Percentiles rank a stretch among this genome's conserved stretches.
Conservation (phyloP, 169 alveolate species). For the Plasmodium falciparum region DNA sequence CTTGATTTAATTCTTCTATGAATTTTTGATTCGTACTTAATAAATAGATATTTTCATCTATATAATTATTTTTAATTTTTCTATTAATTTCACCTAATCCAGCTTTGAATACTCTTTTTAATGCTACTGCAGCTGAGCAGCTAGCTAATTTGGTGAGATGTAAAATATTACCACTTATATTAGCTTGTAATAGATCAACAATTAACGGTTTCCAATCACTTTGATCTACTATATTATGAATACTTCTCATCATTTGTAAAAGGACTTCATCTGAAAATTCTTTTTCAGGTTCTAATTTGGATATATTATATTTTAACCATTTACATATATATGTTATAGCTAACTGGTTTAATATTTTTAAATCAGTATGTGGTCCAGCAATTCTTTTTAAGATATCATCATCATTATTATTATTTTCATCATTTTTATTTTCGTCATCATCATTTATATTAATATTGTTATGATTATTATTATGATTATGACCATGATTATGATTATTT, state of each 20-base stretch:
- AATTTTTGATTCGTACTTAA: conserved; percentile 83
- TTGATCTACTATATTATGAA: conserved; percentile 89
- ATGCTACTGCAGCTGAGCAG: conserved; percentile 90
- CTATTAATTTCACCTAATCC: conserved; percentile 86
- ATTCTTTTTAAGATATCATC: conserved; percentile 34
- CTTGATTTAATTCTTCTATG: conserved; percentile 85
- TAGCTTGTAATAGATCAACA: conserved; percentile 90
- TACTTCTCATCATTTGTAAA: conserved; percentile 91
- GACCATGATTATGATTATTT: conserved; percentile 36
- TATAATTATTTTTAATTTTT: conserved; percentile 79
- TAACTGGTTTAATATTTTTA: conserved; percentile 86
- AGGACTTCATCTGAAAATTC: conserved; percentile 86
- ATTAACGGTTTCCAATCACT: conserved; percentile 92
- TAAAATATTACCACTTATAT: conserved; percentile 87
- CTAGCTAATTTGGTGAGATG: conserved; percentile 87
- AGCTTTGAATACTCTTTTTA: conserved; percentile 88
- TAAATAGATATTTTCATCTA: conserved; percentile 81
- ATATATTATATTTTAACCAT: conserved; percentile 90
- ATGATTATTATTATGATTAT: conserved; percentile 39
- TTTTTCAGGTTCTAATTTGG: conserved; percentile 88
- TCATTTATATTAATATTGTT: conserved; percentile 57
- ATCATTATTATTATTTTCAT: conserved; percentile 41
- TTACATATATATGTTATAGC: conserved; percentile 88
- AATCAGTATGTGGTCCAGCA: conserved; percentile 89
- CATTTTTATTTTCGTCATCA: conserved; percentile 27